Evolutionary conservation across 1,139 yeast genomes (phyloP), one percentile per base, ranked within the genome.

Genomic region (Lodderomyces theae): DNA sequence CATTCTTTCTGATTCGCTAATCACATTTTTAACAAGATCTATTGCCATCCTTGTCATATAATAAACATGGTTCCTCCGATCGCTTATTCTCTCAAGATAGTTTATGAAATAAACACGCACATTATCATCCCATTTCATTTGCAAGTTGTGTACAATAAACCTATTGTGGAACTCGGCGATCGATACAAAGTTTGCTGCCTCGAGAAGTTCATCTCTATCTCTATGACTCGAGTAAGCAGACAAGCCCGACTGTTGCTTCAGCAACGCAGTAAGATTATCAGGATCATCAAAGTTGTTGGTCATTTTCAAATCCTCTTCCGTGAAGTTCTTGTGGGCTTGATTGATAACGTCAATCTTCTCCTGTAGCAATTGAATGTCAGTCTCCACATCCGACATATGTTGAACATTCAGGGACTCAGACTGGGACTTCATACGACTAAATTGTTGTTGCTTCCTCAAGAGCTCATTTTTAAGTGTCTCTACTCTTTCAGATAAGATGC

Each of bases 121-220:
- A 6, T 66, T 58, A 46, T 85, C 83, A 56, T 85, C 82, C 96
- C 97, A 89, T 50, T 80, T 84, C 54, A 89, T 58, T 51, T 81
- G 79, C 58, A 89, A 72, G 50, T 85, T 82, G 53, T 89, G 95
- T 24, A 90, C 69, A 46, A 85, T 80, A 56, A 86, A 90, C 40
- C 94, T 68, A 56, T 92, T 90, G 48, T 81, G 83, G 63, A 81
- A 88, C 12, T 53, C 60, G 33, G 63, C 58, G 3, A 60, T 63
- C 2, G 57, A 35, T 2, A 13, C 39, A 40, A 39, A 34, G 7
- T 28, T 34, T 4, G 51, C 39, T 4, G 49, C 50, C 11, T 44
- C 46, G 11, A 49, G 10, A 54, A 52, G 24, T 68, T 56, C 32
- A 61, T 49, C 9, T 58, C 54, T 3, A 0, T 66, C 57, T 29